These are phyloP conservation scores for Ogataea nitratoaversa DNA, from an alignment of 805 yeast genomes.

Conservation along the genomic window DNA sequence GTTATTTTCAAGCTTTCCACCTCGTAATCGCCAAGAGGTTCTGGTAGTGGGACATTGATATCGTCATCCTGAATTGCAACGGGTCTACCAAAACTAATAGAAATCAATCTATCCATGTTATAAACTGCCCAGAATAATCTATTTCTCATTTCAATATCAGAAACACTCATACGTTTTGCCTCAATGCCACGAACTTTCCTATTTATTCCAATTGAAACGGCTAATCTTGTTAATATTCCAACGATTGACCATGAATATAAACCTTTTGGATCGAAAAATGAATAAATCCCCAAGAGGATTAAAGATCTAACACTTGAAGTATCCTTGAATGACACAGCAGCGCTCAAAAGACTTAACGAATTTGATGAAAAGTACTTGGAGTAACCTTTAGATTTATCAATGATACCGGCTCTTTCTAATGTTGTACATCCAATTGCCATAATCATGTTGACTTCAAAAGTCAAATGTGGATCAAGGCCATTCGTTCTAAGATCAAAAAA, in stretches of 20 bases:
- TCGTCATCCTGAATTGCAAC: conserved; percentile 26
- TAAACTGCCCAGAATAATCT: conserved; percentile 33
- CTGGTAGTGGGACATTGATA: conserved; percentile 27
- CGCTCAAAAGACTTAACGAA: conserved; percentile 38
- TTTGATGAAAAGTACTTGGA: conserved; percentile 38
- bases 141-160: conserved; percentile 39
- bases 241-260: conserved; percentile 49
- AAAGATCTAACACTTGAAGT: conserved; percentile 38
- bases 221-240: conserved; percentile 42
- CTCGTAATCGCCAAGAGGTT: conserved; percentile 37
- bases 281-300: conserved; percentile 43
- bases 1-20: conserved; percentile 37
- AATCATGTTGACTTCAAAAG: conserved; percentile 48
- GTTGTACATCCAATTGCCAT: conserved; percentile 54
- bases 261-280: conserved; percentile 47
- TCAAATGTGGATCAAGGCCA: conserved; percentile 24
- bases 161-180: conserved; percentile 26
- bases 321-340: conserved; percentile 37
- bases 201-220: conserved; percentile 43
- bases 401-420: conserved; percentile 36
- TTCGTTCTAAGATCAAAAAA: conserved; percentile 11
- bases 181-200: conserved; percentile 31
- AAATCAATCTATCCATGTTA: conserved; percentile 26
- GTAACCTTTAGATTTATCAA: conserved; percentile 33
- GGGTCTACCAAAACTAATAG: conserved; percentile 25